phyloP scores from a whole-genome alignment of 441 rosid species.

The Populus hybrid region DNA sequence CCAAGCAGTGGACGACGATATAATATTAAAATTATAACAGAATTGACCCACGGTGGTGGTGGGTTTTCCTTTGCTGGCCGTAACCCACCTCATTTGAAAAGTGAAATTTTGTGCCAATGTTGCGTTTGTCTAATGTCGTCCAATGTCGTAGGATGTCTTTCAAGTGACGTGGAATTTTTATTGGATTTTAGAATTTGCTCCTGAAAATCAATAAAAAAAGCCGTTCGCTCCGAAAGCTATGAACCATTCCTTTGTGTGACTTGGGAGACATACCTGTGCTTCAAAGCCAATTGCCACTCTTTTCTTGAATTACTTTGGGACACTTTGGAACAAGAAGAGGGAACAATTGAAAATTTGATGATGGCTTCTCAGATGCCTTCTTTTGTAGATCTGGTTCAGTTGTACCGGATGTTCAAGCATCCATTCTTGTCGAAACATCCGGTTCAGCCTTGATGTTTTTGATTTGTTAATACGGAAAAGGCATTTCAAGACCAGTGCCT shows the following conservation, averaged over 20 bases:
- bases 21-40: not conserved
- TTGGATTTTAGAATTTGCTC: not conserved
- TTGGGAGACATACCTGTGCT: no score
- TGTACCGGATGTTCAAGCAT: not conserved
- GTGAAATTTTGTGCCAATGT: not conserved
- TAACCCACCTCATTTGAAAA: not conserved
- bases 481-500: not conserved
- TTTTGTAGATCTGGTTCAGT: not conserved
- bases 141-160: not conserved
- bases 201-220: not conserved
- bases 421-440: not conserved
- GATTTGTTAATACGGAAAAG: not conserved
- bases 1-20: not conserved
- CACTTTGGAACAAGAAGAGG: no score
- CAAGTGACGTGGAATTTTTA: not conserved
- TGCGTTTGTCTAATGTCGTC: not conserved
- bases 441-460: no score
- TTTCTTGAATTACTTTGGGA: no score
- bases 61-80: constrained; percentile 4
- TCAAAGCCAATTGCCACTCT: no score
- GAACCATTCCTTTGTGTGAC: no score
- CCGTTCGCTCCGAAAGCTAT: not conserved
- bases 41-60: not conserved
- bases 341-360: not conserved
- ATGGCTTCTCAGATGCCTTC: not conserved